Percentiles rank a stretch among this genome's conserved stretches.
phyloP scores from a whole-genome alignment of 192 early-diverging fungal species.

The Linnemannia exigua region DNA sequence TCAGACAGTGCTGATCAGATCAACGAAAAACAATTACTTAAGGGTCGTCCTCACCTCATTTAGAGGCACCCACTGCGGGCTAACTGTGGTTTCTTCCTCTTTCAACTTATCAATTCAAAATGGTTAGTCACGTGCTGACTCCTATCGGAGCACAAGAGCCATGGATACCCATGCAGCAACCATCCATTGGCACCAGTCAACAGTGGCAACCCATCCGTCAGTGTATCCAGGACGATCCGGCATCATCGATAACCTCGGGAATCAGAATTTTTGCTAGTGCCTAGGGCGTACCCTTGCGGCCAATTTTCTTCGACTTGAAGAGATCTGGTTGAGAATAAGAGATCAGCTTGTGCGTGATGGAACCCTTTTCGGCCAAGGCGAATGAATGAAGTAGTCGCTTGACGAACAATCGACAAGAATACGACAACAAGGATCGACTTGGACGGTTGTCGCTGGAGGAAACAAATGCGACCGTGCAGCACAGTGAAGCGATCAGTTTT shows the following conservation, averaged over 20 bases:
- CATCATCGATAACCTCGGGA: background rate
- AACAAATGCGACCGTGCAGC: background rate
- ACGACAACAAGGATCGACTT: background rate
- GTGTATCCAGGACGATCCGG: background rate
- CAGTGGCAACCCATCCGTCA: background rate
- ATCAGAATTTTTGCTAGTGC: background rate
- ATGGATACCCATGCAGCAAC: constrained; percentile 12
- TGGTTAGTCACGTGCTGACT: constrained; percentile 38
- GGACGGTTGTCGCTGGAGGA: background rate
- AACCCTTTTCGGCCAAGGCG: background rate
- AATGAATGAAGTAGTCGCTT: background rate
- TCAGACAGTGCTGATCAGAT: no score
- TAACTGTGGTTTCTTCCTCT: constrained; percentile 15
- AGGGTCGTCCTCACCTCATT: no score
- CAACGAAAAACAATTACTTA: background rate
- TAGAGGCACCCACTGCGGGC: no score
- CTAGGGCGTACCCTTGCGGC: background rate
- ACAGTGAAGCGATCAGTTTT: background rate
- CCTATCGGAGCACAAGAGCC: background rate
- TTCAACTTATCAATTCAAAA: constrained; percentile 40
- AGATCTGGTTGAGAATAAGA: background rate
- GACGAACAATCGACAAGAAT: background rate
- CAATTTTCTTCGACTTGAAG: background rate
- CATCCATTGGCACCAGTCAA: background rate
- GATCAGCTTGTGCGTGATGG: background rate